These are phyloP conservation scores for Rhizoctonia solani DNA, from an alignment of 1,284 basidiomycete species.

Conservation along the genomic window DNA sequence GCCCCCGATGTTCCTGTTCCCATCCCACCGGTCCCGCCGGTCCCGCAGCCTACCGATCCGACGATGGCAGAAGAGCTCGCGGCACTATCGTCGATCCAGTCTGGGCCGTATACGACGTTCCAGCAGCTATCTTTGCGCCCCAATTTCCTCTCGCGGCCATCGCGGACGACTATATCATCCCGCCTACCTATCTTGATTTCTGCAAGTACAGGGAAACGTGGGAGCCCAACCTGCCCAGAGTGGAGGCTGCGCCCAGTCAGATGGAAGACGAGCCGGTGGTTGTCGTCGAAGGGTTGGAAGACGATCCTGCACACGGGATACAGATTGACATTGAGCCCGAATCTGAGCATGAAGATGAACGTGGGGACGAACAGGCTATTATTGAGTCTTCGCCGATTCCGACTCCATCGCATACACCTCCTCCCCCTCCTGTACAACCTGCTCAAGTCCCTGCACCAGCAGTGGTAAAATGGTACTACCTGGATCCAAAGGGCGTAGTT, in stretches of 20 bases:
- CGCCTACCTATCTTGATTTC: conserved; percentile 80
- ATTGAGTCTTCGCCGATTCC: not conserved
- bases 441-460: conserved; percentile 58
- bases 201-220: conserved; percentile 60
- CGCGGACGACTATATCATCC: conserved; percentile 84
- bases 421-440: conserved; percentile 50
- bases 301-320: not conserved
- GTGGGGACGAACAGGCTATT: not conserved
- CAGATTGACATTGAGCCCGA: not conserved
- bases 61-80: conserved; percentile 63
- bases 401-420: not conserved
- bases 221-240: conserved; percentile 40
- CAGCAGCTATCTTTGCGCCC: conserved; percentile 82
- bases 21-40: not conserved
- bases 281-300: conserved; percentile 1
- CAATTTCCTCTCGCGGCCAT: conserved; percentile 82
- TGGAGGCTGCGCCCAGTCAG: conserved; percentile 42
- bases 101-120: conserved; percentile 84
- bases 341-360: not conserved
- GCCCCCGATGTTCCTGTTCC: conserved; percentile 1
- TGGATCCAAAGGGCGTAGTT: conserved; percentile 73
- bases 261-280: not conserved
- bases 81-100: conserved; percentile 61
- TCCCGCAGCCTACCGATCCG: not conserved
- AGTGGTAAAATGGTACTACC: conserved; percentile 77